Evolutionary conservation across 495 filamentous ascomycete genomes (phyloP), one percentile per base, ranked within the genome.

Genomic region (Penicillium paradoxum): DNA sequence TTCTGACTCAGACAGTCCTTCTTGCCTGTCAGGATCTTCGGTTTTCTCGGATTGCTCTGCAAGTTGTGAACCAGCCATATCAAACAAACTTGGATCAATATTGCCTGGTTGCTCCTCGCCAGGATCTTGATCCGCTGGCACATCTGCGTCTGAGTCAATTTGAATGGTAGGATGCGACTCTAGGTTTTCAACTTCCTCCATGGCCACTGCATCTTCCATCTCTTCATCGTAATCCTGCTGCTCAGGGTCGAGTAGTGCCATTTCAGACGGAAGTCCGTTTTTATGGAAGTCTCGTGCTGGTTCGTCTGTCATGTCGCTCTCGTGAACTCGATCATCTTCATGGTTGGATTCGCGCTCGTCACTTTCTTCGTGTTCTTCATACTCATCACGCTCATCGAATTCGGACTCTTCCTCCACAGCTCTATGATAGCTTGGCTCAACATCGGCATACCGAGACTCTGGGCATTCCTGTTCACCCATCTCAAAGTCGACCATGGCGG

Each of bases 281-380:
- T 6, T 32, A 46, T 44, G 37, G 27, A 53, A 32, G 36, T 51
- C 55, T 44, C 15, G 45, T 11, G 52, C 29, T 4, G 51, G 57
- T 29, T 65, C 61, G 11, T 55, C 54, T 13, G 64, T 49, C 19
- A 55, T 59, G 6, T 63, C 54, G 43, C 53, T 60, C 10, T 58
- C 55, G 18, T 58, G 37, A 18, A 54, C 38, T 45, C 36, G 46
- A 4, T 58, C 54, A 43, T 57, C 44, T 44, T 50, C 27, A 1
- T 40, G 45, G 34, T 38, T 13, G 18, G 41, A 14, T 49, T 41
- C 38, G 9, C 37, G 38, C 21, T 56, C 44, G 13, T 58, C 25
- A 17, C 25, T 22, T 50, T 52, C 50, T 22, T 54, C 25, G 9
- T 38, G 32, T 8, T 33, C 32, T 40, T n/a, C n/a, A n/a, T n/a